These are phyloP conservation scores for Arctostaphylos glauca DNA, from an alignment of 148 eudicot genomes.

Conservation along the genomic window DNA sequence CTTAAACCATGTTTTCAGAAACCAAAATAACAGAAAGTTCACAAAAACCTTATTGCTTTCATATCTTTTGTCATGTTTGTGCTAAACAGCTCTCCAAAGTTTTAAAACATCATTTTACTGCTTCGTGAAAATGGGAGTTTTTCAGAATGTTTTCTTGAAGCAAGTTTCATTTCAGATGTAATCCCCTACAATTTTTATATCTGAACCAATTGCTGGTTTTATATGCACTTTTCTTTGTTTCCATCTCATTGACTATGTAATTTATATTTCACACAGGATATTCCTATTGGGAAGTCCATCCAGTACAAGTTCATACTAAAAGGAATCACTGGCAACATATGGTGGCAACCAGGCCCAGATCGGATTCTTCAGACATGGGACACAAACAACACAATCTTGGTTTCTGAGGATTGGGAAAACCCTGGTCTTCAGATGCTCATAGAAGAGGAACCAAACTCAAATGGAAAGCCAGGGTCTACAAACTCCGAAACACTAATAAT, in stretches of 20 bases:
- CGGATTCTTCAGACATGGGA: conserved; percentile 47
- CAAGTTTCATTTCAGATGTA: background rate
- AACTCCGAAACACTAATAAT: conserved; percentile 7
- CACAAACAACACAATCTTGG: conserved; percentile 34
- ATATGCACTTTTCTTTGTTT: background rate
- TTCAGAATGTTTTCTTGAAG: background rate
- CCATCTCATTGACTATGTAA: background rate
- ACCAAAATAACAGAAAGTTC: background rate
- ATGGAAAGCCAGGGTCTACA: background rate
- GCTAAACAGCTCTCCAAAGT: background rate
- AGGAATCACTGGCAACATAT: conserved; percentile 25
- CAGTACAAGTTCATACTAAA: conserved; percentile 53
- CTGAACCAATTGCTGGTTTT: background rate
- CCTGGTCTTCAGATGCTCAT: conserved; percentile 34
- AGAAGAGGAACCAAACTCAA: conserved; percentile 27
- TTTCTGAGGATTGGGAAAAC: conserved; percentile 53
- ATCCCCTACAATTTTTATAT: background rate
- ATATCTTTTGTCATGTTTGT: background rate
- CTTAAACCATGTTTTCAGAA: background rate
- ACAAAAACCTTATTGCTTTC: background rate
- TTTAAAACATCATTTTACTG: background rate
- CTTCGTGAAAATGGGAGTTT: background rate
- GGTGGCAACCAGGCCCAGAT: conserved; percentile 66
- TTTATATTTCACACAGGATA: conserved; percentile 35
- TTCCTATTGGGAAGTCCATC: conserved; percentile 46